Percentiles rank a stretch among this genome's conserved stretches.
These are phyloP conservation scores for Chlamydomonas incerta DNA, from an alignment of 139 green algal genomes.

Conservation along the genomic window DNA sequence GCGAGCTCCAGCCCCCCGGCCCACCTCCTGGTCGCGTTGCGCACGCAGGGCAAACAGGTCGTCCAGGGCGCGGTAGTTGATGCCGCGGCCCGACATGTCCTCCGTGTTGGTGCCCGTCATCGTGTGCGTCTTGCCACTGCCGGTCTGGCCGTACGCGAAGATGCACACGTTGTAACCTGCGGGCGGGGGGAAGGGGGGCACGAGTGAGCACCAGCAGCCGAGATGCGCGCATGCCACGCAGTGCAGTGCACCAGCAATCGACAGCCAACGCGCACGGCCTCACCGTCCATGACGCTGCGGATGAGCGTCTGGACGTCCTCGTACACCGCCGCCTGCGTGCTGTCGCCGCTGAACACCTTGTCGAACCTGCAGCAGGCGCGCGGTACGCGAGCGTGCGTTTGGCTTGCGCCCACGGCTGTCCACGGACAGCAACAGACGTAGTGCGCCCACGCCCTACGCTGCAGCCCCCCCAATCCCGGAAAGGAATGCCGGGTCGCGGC, in stretches of 20 bases:
- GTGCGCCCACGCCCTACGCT: too few relatives aligned
- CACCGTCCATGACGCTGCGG: constrained; percentile 90
- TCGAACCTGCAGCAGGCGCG: constrained; percentile 79
- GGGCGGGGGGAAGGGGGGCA: not conserved
- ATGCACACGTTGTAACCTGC: constrained; percentile 94
- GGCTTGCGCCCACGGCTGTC: too few relatives aligned
- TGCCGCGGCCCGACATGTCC: constrained; percentile 73
- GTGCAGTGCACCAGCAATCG: too few relatives aligned
- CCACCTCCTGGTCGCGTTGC: constrained; percentile 73
- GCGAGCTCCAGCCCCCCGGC: not conserved
- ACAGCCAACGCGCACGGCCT: too few relatives aligned
- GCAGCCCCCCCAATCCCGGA: too few relatives aligned
- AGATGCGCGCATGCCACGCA: too few relatives aligned
- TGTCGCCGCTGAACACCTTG: constrained; percentile 79
- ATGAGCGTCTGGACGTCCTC: constrained; percentile 88
- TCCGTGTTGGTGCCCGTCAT: constrained; percentile 80
- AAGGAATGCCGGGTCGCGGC: too few relatives aligned
- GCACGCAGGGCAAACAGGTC: constrained; percentile 87
- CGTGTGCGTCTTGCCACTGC: constrained; percentile 89
- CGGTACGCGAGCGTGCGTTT: too few relatives aligned
- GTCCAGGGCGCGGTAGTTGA: constrained; percentile 93
- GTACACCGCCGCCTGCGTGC: constrained; percentile 87
- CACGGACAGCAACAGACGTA: too few relatives aligned
- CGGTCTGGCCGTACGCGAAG: constrained; percentile 89
- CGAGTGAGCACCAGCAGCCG: too few relatives aligned